These are phyloP conservation scores for Lojkania enalia DNA, from an alignment of 2,329 filamentous ascomycete genomes.

Conservation along the genomic window DNA sequence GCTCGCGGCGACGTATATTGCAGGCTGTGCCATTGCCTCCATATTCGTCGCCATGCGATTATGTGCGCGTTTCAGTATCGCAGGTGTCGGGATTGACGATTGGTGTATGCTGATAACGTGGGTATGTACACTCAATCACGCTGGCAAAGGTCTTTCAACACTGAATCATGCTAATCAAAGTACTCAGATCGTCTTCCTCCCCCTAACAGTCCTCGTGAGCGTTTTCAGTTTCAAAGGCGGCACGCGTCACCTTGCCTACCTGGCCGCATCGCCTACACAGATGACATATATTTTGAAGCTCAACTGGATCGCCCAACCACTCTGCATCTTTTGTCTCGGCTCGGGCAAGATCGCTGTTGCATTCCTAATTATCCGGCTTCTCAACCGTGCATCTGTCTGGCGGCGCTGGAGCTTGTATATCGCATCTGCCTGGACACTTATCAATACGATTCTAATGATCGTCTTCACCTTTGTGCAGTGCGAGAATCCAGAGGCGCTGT, in stretches of 20 bases:
- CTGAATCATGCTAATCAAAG: slow-evolving; percentile 3
- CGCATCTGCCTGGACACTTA: slow-evolving; percentile 13
- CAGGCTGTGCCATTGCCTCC: slow-evolving; percentile 19
- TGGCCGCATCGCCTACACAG: slow-evolving; percentile 14
- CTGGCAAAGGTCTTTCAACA: neutral
- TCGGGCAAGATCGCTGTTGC: slow-evolving; percentile 21
- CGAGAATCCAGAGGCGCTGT: slow-evolving; percentile 20
- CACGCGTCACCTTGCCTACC: slow-evolving; percentile 24
- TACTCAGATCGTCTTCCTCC: slow-evolving; percentile 18
- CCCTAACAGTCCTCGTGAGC: slow-evolving; percentile 16
- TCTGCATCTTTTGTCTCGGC: slow-evolving; percentile 22
- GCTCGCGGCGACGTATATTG: slow-evolving; percentile 22
- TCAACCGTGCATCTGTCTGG: slow-evolving; percentile 20
- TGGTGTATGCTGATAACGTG: slow-evolving; percentile 25
- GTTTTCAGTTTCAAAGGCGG: slow-evolving; percentile 20
- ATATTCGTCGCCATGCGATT: slow-evolving; percentile 23
- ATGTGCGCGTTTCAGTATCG: slow-evolving; percentile 22
- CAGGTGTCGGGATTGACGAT: slow-evolving; percentile 24
- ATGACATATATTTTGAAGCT: slow-evolving; percentile 14
- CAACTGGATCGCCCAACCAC: slow-evolving; percentile 24
- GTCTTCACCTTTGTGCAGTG: slow-evolving; percentile 25
- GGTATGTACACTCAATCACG: slow-evolving; percentile 16
- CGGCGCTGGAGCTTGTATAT: slow-evolving; percentile 20
- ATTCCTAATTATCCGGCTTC: slow-evolving; percentile 22
- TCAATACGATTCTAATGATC: slow-evolving; percentile 25